These are phyloP conservation scores for Syzygium oleosum DNA, from an alignment of 345 rosid species.

Conservation along the genomic window DNA sequence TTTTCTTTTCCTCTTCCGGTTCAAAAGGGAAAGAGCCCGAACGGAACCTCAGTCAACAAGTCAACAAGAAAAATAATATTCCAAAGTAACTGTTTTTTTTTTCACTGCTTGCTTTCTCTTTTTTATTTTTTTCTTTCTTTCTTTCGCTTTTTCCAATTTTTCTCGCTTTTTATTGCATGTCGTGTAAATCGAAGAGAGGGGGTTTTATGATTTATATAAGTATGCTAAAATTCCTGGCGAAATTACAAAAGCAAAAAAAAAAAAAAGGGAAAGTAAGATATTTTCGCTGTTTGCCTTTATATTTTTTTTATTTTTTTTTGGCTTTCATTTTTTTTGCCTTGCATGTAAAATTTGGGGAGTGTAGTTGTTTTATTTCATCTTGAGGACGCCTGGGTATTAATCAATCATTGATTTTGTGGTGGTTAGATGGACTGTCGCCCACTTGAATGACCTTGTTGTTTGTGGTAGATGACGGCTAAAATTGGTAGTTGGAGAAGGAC, in stretches of 20 bases:
- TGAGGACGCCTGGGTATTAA: neutral
- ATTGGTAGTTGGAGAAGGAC: neutral
- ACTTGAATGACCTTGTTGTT: neutral
- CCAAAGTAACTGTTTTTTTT: neutral
- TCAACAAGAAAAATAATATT: neutral
- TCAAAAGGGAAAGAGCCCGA: conserved; percentile 1
- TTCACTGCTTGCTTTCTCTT: neutral
- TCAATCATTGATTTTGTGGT: neutral
- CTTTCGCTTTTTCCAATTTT: neutral
- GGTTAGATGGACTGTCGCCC: neutral
- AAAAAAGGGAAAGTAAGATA: neutral
- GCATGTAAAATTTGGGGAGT: neutral
- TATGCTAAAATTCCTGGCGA: neutral
- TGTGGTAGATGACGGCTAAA: neutral
- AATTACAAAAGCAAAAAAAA: neutral
- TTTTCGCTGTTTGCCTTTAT: neutral
- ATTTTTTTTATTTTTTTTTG: neutral
- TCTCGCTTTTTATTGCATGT: neutral
- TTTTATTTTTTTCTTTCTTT: neutral
- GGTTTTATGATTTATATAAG: neutral
- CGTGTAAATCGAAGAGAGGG: neutral
- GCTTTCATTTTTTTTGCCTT: neutral
- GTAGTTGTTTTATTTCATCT: neutral
- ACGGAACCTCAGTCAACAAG: neutral
- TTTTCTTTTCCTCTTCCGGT: conserved; percentile 26